Percentiles rank a stretch among this genome's conserved stretches.
Evolutionary conservation across 768 basidiomycete genomes (phyloP).

Genomic region (Calocybe indica): DNA sequence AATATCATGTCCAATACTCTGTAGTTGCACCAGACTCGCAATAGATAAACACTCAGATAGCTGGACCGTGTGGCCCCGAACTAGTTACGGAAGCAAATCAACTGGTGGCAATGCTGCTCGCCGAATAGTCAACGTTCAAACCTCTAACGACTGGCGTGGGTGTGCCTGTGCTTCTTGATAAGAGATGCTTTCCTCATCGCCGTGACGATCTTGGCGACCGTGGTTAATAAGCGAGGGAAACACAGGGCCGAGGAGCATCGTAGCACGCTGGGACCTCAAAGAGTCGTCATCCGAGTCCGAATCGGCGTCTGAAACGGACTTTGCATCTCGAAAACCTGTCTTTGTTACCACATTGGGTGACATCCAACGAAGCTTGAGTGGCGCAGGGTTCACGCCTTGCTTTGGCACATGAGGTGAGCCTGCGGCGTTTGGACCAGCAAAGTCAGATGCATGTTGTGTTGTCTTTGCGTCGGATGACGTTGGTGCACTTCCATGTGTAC

Average conservation of each 20-base stretch:
- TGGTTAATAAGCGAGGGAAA: conserved; percentile 9
- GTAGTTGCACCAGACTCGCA: no score
- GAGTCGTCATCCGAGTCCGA: conserved; percentile 13
- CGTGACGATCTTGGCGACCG: no score
- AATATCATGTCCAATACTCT: no score
- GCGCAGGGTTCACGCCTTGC: conserved; percentile 10
- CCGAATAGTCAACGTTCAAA: no score
- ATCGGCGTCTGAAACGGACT: conserved; percentile 18
- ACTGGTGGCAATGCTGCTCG: no score
- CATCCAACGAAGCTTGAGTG: conserved; percentile 35
- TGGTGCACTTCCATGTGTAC: conserved; percentile 57
- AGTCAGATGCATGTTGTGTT: conserved; percentile 30
- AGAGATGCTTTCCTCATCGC: no score
- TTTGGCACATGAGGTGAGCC: conserved; percentile 4
- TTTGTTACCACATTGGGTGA: conserved; percentile 28
- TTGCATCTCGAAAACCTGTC: conserved; percentile 18
- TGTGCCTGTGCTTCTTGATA: no score
- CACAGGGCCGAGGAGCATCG: conserved; percentile 7
- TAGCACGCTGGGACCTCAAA: no score
- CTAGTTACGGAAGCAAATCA: no score
- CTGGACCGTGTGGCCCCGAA: no score
- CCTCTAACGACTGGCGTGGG: no score
- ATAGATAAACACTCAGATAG: no score
- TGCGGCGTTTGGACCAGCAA: conserved; percentile 28
- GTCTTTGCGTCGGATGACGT: conserved; percentile 5